Conservation (phyloP, 495 filamentous ascomycete species). For the Emericellopsis terricola region DNA sequence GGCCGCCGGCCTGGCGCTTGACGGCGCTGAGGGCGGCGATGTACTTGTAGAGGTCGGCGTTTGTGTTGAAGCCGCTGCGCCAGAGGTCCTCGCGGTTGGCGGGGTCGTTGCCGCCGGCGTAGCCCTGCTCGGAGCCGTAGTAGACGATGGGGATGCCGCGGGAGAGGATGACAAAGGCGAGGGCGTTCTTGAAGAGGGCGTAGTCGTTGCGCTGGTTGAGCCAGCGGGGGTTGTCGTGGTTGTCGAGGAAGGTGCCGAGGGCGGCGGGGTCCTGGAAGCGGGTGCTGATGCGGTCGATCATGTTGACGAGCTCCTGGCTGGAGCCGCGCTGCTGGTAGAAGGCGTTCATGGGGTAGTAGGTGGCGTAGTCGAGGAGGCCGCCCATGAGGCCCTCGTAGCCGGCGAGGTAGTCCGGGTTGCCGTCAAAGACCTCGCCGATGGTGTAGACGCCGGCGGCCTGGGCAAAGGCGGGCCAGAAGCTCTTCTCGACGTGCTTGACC, state of each 20-base stretch:
- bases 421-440: conserved; percentile 50
- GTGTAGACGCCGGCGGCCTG: conserved; percentile 51
- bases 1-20: conserved; percentile 12
- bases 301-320: conserved; percentile 39
- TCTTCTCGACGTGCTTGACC: conserved; percentile 49
- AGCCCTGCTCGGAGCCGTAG: conserved; percentile 56
- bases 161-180: conserved; percentile 51
- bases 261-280: conserved; percentile 42
- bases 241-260: conserved; percentile 60
- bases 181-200: conserved; percentile 44
- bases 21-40: conserved; percentile 22
- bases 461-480: conserved; percentile 49
- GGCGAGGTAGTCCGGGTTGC: conserved; percentile 40
- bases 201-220: conserved; percentile 36
- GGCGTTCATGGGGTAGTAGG: conserved; percentile 41
- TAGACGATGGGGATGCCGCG: conserved; percentile 33
- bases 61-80: conserved; percentile 43
- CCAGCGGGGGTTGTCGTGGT: conserved; percentile 61
- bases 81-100: conserved; percentile 61
- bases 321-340: conserved; percentile 42
- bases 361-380: conserved; percentile 50
- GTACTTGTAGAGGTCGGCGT: conserved; percentile 38
- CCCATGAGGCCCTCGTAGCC: conserved; percentile 45
- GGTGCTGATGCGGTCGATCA: conserved; percentile 34
- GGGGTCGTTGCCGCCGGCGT: conserved; percentile 37